Conservation (phyloP, 345 rosid species). For the Physaria fendleri region DNA sequence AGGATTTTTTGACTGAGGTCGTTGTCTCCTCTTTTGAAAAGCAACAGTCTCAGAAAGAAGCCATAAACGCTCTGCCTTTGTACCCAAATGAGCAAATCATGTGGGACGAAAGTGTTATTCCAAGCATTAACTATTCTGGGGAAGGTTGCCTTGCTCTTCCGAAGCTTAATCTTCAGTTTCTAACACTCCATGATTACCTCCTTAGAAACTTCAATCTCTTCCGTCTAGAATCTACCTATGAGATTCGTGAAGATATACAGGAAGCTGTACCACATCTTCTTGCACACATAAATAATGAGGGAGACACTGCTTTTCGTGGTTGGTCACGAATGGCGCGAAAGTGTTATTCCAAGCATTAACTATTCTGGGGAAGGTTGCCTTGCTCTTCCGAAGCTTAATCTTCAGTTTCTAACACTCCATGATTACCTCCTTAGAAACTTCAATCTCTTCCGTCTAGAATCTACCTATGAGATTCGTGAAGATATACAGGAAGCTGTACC, state of each 20-base stretch:
- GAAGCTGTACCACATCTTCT: slow-evolving; percentile 97
- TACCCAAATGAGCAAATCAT: slow-evolving; percentile 98
- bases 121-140: slow-evolving; percentile 97
- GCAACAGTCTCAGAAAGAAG: slow-evolving; percentile 94
- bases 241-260: slow-evolving; percentile 99
- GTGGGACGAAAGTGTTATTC: slow-evolving; percentile 99
- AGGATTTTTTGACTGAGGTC: slow-evolving; percentile 86
- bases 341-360: slow-evolving; percentile 96
- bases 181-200: slow-evolving; percentile 96
- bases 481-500: slow-evolving; percentile 99
- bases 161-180: slow-evolving; percentile 89
- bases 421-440: slow-evolving; percentile 94
- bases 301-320: slow-evolving; percentile 92
- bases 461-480: slow-evolving; percentile 98
- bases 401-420: slow-evolving; percentile 92
- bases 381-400: slow-evolving; percentile 97
- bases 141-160: slow-evolving; percentile 99
- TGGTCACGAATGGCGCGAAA: slow-evolving; percentile 99
- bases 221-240: slow-evolving; percentile 96
- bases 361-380: slow-evolving; percentile 99
- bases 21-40: slow-evolving; percentile 90
- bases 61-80: slow-evolving; percentile 95
- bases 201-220: slow-evolving; percentile 93
- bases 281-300: slow-evolving; percentile 79
- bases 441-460: slow-evolving; percentile 96